Evolutionary conservation across 129 eudicot species (phyloP).

Genomic region (Arctium minus): DNA sequence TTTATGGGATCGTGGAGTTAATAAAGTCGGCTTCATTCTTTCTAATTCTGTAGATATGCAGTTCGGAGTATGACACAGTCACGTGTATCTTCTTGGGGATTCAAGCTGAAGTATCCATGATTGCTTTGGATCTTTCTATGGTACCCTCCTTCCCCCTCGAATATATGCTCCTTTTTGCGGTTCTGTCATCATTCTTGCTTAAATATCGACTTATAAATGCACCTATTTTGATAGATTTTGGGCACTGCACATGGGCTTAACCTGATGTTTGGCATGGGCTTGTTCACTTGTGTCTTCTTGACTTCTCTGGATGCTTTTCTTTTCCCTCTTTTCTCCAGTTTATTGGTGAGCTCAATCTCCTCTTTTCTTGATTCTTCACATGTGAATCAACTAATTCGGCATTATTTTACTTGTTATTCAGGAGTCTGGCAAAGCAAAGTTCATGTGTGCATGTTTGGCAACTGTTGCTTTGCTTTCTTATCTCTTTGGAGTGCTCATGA

Average conservation of each 20-base stretch:
- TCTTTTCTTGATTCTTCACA: background rate
- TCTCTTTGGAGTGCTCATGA: slow-evolving; percentile 52
- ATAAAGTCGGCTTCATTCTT: slow-evolving; percentile 15
- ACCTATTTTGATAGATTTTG: slow-evolving; percentile 49
- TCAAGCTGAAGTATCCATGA: slow-evolving; percentile 78
- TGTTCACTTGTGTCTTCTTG: slow-evolving; percentile 65
- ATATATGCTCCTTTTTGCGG: background rate
- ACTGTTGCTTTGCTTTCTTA: slow-evolving; percentile 44
- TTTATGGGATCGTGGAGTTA: background rate
- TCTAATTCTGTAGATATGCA: slow-evolving; percentile 59
- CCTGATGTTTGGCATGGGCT: slow-evolving; percentile 66
- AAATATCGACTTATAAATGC: slow-evolving; percentile 3
- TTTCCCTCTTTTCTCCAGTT: slow-evolving; percentile 67
- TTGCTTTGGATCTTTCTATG: slow-evolving; percentile 79
- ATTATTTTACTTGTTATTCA: slow-evolving; percentile 24
- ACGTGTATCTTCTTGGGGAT: slow-evolving; percentile 72
- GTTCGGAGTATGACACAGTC: slow-evolving; percentile 59
- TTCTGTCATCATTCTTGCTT: background rate
- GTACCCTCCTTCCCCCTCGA: slow-evolving; percentile 30
- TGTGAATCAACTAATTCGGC: background rate
- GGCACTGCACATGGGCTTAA: slow-evolving; percentile 89
- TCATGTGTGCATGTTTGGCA: slow-evolving; percentile 48
- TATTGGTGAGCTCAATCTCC: slow-evolving; percentile 44
- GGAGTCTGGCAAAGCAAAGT: slow-evolving; percentile 60
- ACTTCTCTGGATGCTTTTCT: slow-evolving; percentile 64